Evolutionary conservation across 371 early-diverging fungal genomes (phyloP).

Genomic region (Parasitella parasitica): DNA sequence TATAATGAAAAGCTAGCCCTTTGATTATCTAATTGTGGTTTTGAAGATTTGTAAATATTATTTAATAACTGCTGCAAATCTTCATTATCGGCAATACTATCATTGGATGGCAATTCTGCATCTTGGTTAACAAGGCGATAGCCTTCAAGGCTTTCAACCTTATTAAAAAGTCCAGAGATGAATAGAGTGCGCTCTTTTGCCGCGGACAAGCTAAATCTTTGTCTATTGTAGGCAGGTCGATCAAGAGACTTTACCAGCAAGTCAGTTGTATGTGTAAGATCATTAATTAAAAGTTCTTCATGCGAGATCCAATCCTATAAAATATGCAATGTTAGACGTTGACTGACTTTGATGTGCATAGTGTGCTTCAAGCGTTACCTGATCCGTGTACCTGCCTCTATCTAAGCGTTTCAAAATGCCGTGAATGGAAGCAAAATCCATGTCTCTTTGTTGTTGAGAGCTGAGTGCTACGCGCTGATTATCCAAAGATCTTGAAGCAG

Average conservation of each 20-base stretch:
- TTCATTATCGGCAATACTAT: background rate
- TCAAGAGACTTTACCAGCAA: constrained; percentile 50
- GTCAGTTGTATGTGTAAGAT: constrained; percentile 51
- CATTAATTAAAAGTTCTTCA: constrained; percentile 41
- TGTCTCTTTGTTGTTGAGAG: constrained; percentile 9
- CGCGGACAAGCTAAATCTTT: constrained; percentile 12
- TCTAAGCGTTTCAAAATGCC: constrained; percentile 23
- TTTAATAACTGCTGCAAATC: constrained; percentile 30
- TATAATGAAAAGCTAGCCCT: constrained; percentile 30
- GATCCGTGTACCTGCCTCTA: constrained; percentile 29
- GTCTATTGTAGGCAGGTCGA: constrained; percentile 27
- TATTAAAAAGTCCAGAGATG: constrained; percentile 21
- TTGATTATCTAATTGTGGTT: constrained; percentile 33
- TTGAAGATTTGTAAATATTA: constrained; percentile 23
- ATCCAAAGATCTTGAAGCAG: constrained; percentile 33
- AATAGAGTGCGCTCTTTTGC: constrained; percentile 12
- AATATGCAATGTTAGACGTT: constrained; percentile 9
- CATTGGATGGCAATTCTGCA: constrained; percentile 20
- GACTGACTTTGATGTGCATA: background rate
- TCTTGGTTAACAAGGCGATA: constrained; percentile 31
- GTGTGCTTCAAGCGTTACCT: constrained; percentile 11
- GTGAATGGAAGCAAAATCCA: constrained; percentile 25
- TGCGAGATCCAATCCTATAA: constrained; percentile 46
- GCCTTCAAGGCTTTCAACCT: constrained; percentile 31
- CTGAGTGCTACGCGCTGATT: constrained; percentile 28